A percentile compares a stretch with the other conserved stretches of the same genome.
Evolutionary conservation across 768 basidiomycete species (phyloP).

Genomic region (Xerocomellus dryophilus): DNA sequence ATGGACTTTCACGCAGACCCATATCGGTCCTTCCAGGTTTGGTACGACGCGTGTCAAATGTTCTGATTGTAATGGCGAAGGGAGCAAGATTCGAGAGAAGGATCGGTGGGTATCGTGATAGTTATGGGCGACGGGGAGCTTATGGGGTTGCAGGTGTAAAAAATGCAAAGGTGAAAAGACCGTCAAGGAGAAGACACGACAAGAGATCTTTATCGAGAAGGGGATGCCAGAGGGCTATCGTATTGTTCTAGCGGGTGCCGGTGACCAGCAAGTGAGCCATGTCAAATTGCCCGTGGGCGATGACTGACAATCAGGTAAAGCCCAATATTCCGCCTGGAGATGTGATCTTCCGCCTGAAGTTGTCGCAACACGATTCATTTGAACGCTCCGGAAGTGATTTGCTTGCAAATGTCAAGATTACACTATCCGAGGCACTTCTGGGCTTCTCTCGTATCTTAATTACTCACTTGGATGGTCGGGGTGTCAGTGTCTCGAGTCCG

Average conservation of each 20-base stretch:
- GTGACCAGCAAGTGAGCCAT: constrained; percentile 75
- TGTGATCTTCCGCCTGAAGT: constrained; percentile 78
- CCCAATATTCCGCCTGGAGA: constrained; percentile 87
- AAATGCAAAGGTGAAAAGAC: constrained; percentile 90
- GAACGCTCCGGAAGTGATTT: constrained; percentile 82
- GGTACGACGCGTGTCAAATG: constrained; percentile 57
- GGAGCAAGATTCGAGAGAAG: constrained; percentile 76
- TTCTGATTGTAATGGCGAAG: constrained; percentile 64
- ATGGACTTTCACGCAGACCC: constrained; percentile 58
- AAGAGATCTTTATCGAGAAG: constrained; percentile 82
- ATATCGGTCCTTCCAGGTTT: constrained; percentile 46
- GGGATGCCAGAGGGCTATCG: constrained; percentile 83
- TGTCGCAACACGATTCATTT: constrained; percentile 70
- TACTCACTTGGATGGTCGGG: constrained; percentile 90
- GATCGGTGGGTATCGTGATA: constrained; percentile 54
- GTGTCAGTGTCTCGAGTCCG: constrained; percentile 75
- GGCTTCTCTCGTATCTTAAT: constrained; percentile 92
- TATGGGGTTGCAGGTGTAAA: constrained; percentile 65
- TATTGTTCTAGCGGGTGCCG: constrained; percentile 87
- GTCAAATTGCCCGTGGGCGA: not conserved
- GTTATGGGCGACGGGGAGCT: not conserved
- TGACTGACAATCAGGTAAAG: constrained; percentile 40
- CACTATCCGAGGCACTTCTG: constrained; percentile 88
- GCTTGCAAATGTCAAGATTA: constrained; percentile 76
- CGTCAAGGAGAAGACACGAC: constrained; percentile 82